Evolutionary conservation across 73 alveolate species (phyloP).

Genomic region (Tetrahymena malaccensis): DNA sequence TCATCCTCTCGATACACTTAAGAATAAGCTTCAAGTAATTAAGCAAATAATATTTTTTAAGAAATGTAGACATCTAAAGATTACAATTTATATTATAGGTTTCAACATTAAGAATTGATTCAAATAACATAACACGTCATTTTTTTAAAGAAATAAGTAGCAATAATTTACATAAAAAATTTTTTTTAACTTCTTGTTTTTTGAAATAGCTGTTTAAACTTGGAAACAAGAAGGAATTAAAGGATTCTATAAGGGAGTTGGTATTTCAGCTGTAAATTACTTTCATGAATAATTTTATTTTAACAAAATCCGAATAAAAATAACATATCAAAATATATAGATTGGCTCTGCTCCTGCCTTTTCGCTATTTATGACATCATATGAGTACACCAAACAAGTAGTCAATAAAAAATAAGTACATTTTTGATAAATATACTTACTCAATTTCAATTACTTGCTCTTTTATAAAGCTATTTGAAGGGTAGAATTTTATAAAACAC

Average conservation of each 20-base stretch:
- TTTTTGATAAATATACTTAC: neutral
- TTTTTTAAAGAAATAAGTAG: neutral
- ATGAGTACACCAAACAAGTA: neutral
- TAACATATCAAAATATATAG: neutral
- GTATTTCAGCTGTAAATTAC: neutral
- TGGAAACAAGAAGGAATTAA: neutral
- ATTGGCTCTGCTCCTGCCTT: neutral
- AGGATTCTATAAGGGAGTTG: neutral
- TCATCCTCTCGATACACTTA: neutral
- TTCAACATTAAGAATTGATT: neutral
- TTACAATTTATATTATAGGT: neutral
- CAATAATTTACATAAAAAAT: neutral
- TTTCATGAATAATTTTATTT: neutral
- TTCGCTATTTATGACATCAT: neutral
- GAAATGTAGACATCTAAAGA: too few relatives aligned
- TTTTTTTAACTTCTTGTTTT: neutral
- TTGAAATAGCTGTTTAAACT: neutral
- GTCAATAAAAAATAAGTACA: neutral
- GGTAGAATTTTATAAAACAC: neutral
- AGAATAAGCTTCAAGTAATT: neutral
- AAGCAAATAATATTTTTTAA: too few relatives aligned
- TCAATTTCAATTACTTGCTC: neutral
- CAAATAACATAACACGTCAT: neutral
- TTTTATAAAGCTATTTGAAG: neutral
- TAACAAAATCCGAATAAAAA: neutral